Percentiles rank a stretch among this genome's conserved stretches.
phyloP scores from a whole-genome alignment of 441 rosid genomes.

The Gossypium gossypioides region DNA sequence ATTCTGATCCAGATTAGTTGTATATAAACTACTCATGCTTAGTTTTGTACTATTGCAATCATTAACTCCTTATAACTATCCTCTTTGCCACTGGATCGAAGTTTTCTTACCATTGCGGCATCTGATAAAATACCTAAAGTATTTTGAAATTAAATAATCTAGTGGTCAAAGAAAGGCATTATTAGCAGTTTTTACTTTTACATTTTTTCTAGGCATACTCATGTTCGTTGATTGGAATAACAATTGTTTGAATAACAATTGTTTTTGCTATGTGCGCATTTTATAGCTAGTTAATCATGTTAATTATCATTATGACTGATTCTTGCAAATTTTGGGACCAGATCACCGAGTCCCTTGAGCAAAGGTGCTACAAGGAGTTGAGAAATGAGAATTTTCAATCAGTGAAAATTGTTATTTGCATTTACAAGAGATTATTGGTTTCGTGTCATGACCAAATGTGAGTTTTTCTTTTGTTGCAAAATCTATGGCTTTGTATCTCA shows the following conservation, averaged over 20 bases:
- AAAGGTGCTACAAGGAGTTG: slow-evolving; percentile 91
- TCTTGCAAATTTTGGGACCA: slow-evolving; percentile 29
- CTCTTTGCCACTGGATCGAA: neutral
- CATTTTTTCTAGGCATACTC: neutral
- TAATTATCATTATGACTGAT: neutral
- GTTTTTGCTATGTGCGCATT: neutral
- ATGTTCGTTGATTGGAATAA: neutral
- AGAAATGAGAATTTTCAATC: slow-evolving; percentile 74
- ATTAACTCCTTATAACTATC: neutral
- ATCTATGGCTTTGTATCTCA: neutral
- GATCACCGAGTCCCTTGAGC: slow-evolving; percentile 81
- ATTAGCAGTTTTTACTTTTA: neutral
- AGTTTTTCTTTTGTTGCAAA: slow-evolving; percentile 23
- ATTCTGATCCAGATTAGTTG: neutral
- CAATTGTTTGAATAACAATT: neutral
- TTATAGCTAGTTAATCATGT: neutral
- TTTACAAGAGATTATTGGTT: slow-evolving; percentile 68
- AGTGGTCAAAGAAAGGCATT: neutral
- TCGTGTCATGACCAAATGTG: slow-evolving; percentile 90
- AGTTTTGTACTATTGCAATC: neutral
- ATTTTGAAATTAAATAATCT: neutral
- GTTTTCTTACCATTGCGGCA: neutral
- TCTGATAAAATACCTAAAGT: neutral
- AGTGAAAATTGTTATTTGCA: slow-evolving; percentile 74
- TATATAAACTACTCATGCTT: neutral